These are phyloP conservation scores for Rhodotorula sp. DNA, from an alignment of 1,284 basidiomycete species.

Conservation along the genomic window DNA sequence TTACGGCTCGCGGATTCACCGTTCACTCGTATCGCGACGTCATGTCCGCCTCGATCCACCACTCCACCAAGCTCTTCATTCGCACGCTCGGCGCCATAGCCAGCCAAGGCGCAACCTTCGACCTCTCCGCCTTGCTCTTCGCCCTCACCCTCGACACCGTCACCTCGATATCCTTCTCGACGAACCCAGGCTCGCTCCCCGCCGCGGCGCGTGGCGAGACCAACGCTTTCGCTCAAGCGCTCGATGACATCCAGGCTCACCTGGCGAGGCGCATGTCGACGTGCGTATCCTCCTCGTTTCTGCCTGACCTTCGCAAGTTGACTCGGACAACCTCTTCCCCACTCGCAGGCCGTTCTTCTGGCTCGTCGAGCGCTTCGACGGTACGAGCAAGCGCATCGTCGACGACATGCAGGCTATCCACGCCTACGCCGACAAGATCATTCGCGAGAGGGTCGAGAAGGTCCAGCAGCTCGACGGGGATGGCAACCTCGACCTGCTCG, in stretches of 20 bases:
- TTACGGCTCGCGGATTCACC: constrained; percentile 18
- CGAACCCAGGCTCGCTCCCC: constrained; percentile 21
- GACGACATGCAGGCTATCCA: constrained; percentile 37
- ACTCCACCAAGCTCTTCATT: constrained; percentile 41
- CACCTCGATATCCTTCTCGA: constrained; percentile 11
- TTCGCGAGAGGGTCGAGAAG: constrained; percentile 29
- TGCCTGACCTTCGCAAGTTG: background rate
- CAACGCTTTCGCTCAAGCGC: constrained; percentile 45
- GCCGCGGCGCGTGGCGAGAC: constrained; percentile 32
- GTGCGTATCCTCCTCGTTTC: background rate
- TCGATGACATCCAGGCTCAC: constrained; percentile 44
- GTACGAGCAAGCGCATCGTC: constrained; percentile 35
- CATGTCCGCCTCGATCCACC: constrained; percentile 30
- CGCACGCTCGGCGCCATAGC: constrained; percentile 26
- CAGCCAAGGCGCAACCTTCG: constrained; percentile 27
- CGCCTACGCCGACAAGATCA: constrained; percentile 41
- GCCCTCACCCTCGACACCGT: constrained; percentile 24
- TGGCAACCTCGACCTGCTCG: constrained; percentile 5
- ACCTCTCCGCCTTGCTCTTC: constrained; percentile 20
- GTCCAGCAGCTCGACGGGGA: background rate
- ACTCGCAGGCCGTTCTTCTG: constrained; percentile 10
- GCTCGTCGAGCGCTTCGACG: constrained; percentile 39
- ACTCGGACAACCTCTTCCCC: background rate
- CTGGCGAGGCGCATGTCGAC: constrained; percentile 34
- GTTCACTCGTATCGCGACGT: constrained; percentile 13